Base-by-base conservation (phyloP, 2,329 filamentous ascomycete genomes). In the Daldinia sp. region DNA sequence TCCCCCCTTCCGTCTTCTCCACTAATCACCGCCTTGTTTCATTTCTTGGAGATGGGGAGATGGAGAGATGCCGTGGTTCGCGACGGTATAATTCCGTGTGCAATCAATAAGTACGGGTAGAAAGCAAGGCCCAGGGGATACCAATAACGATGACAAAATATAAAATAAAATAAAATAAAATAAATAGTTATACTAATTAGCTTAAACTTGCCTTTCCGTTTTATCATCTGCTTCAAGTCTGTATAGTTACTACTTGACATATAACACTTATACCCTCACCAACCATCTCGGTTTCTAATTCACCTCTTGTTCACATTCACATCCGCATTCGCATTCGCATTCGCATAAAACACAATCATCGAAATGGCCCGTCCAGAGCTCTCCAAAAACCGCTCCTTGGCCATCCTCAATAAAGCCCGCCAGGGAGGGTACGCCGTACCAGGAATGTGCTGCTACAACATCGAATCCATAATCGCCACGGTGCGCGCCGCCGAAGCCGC, bases 401-500 rank as follows among this genome's bases (percentile, higher is more conserved):
- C 78, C 71, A 87, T 89, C 68, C 81, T 89, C 67, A 79, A 85
- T 69, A 82, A 82, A 43, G 86, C 86, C 43, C 78, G 80, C 43
- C 74, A 77, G 39, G 83, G 83, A 68, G 80, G 83, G 34, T 88
- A 89, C 68, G 86, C 82, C 43, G 83, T 89, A 25, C 82, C 85
- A 2, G 84, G 82, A 66, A 87, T 86, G 80, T 88, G 86, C 81
- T 78, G 79, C 73, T 90, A 90, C 81, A 89, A 91, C 74, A 81
- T 90, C 64, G 89, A 91, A 77, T 87, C 86, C 57, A 89, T 91
- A 72, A 81, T 91, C 23, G 89, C 87, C 1, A 87, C 86, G 3
- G 86, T 91, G 47, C 83, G 84, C 68, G 90, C 90, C 7, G 90
- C 90, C 62, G 89, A 91, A 77, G 82, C 83, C 23, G 88, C 88